Conservation (phyloP, 2,329 filamentous ascomycete species). For the Fusarium protoensiforme region DNA sequence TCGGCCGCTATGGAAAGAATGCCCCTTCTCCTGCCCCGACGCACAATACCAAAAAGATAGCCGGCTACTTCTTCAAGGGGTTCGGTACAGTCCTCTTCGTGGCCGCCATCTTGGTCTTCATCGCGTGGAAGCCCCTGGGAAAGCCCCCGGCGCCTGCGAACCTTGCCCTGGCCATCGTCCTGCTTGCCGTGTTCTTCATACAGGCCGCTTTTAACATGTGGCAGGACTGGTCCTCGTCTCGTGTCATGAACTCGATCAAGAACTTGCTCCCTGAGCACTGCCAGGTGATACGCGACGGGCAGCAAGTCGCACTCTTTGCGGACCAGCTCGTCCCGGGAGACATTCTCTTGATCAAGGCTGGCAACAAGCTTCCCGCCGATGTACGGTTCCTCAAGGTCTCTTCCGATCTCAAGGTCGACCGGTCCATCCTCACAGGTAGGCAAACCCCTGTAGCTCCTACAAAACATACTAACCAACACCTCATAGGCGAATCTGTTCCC, state of each 20-base stretch:
- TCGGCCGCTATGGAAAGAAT: constrained; percentile 31
- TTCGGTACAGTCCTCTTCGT: constrained; percentile 78
- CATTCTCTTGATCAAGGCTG: constrained; percentile 73
- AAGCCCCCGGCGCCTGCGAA: constrained; percentile 77
- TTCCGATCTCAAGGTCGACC: constrained; percentile 77
- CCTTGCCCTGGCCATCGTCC: constrained; percentile 77
- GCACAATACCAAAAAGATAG: constrained; percentile 54
- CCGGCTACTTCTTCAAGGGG: constrained; percentile 81
- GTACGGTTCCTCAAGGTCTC: constrained; percentile 76
- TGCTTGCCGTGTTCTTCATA: constrained; percentile 75
- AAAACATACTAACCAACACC: not conserved
- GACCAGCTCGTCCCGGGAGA: constrained; percentile 78
- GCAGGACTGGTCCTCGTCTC: constrained; percentile 80
- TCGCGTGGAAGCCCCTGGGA: constrained; percentile 81
- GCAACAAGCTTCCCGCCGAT: constrained; percentile 80
- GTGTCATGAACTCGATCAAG: constrained; percentile 83
- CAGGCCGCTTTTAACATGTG: constrained; percentile 77
- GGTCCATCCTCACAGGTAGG: constrained; percentile 70
- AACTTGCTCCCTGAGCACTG: constrained; percentile 83
- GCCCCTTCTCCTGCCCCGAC: constrained; percentile 29
- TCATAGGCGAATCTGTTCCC: constrained; percentile 71
- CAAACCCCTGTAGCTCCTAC: not conserved
- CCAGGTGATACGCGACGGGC: constrained; percentile 70
- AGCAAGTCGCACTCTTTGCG: constrained; percentile 60
- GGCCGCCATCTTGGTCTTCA: constrained; percentile 77